phyloP scores from a whole-genome alignment of 495 filamentous ascomycete species.

The Penicillium turbatum region DNA sequence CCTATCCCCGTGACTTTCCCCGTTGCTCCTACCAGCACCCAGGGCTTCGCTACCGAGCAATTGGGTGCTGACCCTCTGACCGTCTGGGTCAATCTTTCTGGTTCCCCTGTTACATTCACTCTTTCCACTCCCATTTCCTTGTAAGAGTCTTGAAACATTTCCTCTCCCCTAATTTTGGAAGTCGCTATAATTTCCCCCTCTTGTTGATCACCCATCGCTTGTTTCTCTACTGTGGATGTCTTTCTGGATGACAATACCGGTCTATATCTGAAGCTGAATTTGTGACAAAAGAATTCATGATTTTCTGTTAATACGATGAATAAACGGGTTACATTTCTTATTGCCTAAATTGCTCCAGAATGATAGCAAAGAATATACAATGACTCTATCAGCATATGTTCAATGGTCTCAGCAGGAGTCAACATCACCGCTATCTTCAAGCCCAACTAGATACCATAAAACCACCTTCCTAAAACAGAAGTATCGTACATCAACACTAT shows the following conservation, averaged over 20 bases:
- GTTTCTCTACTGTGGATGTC: slow-evolving; percentile 2
- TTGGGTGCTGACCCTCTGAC: slow-evolving; percentile 56
- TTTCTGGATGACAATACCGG: slow-evolving; percentile 4
- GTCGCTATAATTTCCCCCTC: neutral
- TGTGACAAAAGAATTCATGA: neutral
- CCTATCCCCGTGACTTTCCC: slow-evolving; percentile 57
- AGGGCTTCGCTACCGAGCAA: slow-evolving; percentile 50
- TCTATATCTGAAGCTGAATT: slow-evolving; percentile 1
- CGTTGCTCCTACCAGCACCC: slow-evolving; percentile 34
- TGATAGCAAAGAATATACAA: neutral
- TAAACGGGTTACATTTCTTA: neutral
- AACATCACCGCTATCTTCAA: no score
- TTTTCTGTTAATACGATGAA: slow-evolving; percentile 3
- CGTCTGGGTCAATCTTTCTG: slow-evolving; percentile 53
- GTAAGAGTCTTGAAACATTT: slow-evolving; percentile 13
- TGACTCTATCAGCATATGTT: neutral
- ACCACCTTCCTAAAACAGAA: neutral
- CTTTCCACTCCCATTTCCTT: slow-evolving; percentile 45
- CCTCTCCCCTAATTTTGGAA: neutral
- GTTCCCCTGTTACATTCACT: slow-evolving; percentile 48
- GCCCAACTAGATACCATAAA: neutral
- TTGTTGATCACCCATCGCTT: neutral
- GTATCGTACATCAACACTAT: neutral
- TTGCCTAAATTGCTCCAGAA: neutral
- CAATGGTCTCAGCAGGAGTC: no score